Base-by-base conservation (phyloP, 1,284 basidiomycete genomes). In the Cerioporus squamosus region DNA sequence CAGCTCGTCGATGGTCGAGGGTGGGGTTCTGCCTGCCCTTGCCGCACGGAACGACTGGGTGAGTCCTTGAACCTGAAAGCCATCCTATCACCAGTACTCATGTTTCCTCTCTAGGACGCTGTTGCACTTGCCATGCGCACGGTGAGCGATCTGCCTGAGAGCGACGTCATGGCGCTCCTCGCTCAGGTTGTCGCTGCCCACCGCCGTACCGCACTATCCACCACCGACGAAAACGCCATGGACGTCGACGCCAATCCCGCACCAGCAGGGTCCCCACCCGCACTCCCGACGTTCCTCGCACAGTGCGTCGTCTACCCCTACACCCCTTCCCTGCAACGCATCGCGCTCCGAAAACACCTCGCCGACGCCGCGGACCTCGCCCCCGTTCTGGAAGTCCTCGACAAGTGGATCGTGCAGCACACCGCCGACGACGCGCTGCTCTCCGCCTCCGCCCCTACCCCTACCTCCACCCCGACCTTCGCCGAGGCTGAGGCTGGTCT, bases 41-140 rank as follows among this genome's bases (percentile, higher is more conserved):
- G 74, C 77, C 44, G 68, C 76, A 52, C 79, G 77, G 55, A 75
- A 78, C 45, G 90, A 91, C 66, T 91, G 89, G 90, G 90, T 90
- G 68, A 57, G 82, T 70, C 22, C 17, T 17, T 39, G 17, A 15
- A 15, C 43, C 36, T 14, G 2, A 1, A 47, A 12, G 7, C 26
- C 8, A 5, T 36, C 14, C 5, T n/a, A n/a, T n/a, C n/a, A n/a
- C n/a, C 14, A 3, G 10, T 36, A 1, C 14, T 14, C 14, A 12
- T 36, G 33, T 12, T 15, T 23, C 8, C 23, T 50, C 10, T 56
- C 7, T 42, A 91, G 89, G 75, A 77, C 69, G 82, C 83, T 2
- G 76, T 88, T 40, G 66, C 79, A 49, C 66, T 83, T 12, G 80
- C 87, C 18, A 70, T 91, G 48, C 71, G 73, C 2, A 74, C 68